Conservation (phyloP, 108 stramenopile genomes). For the Nitzschia palea region DNA sequence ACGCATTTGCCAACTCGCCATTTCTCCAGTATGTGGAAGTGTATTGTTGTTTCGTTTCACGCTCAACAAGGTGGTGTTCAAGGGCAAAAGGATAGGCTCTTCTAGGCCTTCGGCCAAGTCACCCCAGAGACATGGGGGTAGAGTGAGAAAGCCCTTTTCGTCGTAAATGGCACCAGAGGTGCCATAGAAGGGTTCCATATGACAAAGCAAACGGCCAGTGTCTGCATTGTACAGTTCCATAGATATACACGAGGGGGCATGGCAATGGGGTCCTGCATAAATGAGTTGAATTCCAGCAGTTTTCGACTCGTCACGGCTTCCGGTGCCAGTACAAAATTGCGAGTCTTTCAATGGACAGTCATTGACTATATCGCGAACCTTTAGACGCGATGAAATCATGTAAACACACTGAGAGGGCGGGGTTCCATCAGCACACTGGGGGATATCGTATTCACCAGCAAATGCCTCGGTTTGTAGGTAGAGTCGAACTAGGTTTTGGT, state of each 20-base stretch:
- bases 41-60: slow-evolving; percentile 48
- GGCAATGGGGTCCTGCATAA: slow-evolving; percentile 45
- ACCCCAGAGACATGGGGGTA: slow-evolving; percentile 34
- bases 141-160: slow-evolving; percentile 27
- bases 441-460: slow-evolving; percentile 44
- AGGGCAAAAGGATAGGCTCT: slow-evolving; percentile 13
- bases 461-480: slow-evolving; percentile 29
- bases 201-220: slow-evolving; percentile 38
- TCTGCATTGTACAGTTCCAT: slow-evolving; percentile 54
- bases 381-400: slow-evolving; percentile 32
- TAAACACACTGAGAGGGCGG: slow-evolving; percentile 40
- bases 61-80: slow-evolving; percentile 35
- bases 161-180: slow-evolving; percentile 6
- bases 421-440: slow-evolving; percentile 18
- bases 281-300: slow-evolving; percentile 35
- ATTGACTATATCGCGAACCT: slow-evolving; percentile 26
- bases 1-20: slow-evolving; percentile 53
- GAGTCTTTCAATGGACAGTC: slow-evolving; percentile 11
- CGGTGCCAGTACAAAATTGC: slow-evolving; percentile 17
- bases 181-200: slow-evolving; percentile 26
- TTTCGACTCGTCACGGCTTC: slow-evolving; percentile 4
- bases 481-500: slow-evolving; percentile 30
- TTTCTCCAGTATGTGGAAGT: slow-evolving; percentile 40
- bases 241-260: slow-evolving; percentile 39
- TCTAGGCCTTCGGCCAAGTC: slow-evolving; percentile 9